Percentiles rank a stretch among this genome's conserved stretches.
Conservation (phyloP, 1,284 basidiomycete species). For the Erythrobasidium hasegawianum region DNA sequence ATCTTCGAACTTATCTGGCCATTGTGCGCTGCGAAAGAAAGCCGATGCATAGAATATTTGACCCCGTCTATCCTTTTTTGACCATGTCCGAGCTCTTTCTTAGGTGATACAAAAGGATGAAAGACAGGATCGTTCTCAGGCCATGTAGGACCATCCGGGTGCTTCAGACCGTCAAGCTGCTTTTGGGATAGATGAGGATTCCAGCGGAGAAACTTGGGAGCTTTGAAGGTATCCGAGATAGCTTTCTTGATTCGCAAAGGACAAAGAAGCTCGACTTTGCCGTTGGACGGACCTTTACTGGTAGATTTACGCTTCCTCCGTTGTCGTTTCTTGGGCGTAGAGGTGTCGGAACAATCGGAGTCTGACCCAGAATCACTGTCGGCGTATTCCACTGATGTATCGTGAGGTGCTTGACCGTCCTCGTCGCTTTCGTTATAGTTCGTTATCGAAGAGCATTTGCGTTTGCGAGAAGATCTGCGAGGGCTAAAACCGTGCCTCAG, state of each 20-base stretch:
- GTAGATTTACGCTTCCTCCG: too few species aligned
- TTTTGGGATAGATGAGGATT: neutral
- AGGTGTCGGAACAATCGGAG: too few species aligned
- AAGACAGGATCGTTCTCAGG: neutral
- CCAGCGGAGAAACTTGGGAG: neutral
- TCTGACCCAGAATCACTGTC: too few species aligned
- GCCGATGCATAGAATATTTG: neutral
- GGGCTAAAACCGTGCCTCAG: too few species aligned
- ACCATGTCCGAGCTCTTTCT: neutral
- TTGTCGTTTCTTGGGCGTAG: too few species aligned
- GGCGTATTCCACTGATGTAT: too few species aligned
- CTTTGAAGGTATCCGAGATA: neutral
- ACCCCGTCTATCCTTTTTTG: neutral
- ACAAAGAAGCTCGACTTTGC: neutral
- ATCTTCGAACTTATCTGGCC: neutral
- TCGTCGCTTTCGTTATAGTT: too few species aligned
- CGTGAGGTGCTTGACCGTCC: too few species aligned
- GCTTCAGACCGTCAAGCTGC: neutral
- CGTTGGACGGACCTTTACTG: neutral
- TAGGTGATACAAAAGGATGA: neutral
- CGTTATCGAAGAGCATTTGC: too few species aligned
- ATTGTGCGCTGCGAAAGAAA: neutral
- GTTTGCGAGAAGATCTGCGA: too few species aligned
- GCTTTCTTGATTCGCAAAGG: neutral
- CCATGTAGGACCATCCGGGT: neutral